A percentile compares a stretch with the other conserved stretches of the same genome.
These are phyloP conservation scores for Saccharata proteae DNA, from an alignment of 2,329 filamentous ascomycete genomes.

Conservation along the genomic window DNA sequence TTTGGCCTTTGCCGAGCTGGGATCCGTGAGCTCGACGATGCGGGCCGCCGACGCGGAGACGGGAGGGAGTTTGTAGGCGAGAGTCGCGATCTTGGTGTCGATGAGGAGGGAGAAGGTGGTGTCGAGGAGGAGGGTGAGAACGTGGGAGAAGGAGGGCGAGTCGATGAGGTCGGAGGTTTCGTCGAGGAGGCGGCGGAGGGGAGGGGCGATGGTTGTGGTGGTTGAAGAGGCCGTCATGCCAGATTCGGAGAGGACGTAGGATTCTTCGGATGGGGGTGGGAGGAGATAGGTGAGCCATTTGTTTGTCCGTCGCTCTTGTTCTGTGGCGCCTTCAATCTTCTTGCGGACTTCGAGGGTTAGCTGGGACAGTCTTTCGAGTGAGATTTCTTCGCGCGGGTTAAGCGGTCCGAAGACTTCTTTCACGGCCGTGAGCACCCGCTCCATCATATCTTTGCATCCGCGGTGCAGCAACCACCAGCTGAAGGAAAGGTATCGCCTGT, in stretches of 20 bases:
- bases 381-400: slow-evolving; percentile 79
- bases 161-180: slow-evolving; percentile 95
- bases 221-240: slow-evolving; percentile 47
- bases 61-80: slow-evolving; percentile 59
- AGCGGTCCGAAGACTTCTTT: slow-evolving; percentile 79
- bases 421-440: slow-evolving; percentile 73
- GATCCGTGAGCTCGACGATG: slow-evolving; percentile 41
- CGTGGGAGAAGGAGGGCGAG: slow-evolving; percentile 78
- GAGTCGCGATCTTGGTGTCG: slow-evolving; percentile 65
- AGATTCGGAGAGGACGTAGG: slow-evolving; percentile 72
- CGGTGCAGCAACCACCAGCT: slow-evolving; percentile 96
- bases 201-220: slow-evolving; percentile 35
- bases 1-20: slow-evolving; percentile 47
- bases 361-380: slow-evolving; percentile 65
- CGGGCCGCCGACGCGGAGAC: slow-evolving; percentile 28
- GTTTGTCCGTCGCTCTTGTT: slow-evolving; percentile 40
- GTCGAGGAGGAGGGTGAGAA: slow-evolving; percentile 77
- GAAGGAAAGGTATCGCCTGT: slow-evolving; percentile 87
- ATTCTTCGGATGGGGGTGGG: slow-evolving; percentile 66
- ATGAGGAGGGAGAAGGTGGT: slow-evolving; percentile 75
- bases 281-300: slow-evolving; percentile 80
- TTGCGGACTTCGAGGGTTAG: slow-evolving; percentile 74
- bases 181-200: slow-evolving; percentile 74
- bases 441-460: slow-evolving; percentile 74
- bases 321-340: slow-evolving; percentile 65